These are phyloP conservation scores for Stachybotrys chlorohalonatus DNA, from an alignment of 2,329 filamentous ascomycete genomes.

Conservation along the genomic window DNA sequence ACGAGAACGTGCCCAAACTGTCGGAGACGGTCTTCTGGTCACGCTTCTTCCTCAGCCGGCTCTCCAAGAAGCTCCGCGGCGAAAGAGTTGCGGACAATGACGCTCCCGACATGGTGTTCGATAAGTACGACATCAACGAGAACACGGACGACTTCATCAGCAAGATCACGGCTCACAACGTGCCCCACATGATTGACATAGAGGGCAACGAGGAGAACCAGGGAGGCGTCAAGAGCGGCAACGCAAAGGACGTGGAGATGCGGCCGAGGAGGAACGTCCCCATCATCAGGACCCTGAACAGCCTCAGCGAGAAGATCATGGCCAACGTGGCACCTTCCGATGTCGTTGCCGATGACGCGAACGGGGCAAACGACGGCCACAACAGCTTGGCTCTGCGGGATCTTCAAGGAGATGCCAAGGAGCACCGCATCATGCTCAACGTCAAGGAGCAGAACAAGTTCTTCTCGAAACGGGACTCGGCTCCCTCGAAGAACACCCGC, in stretches of 20 bases:
- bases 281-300: conserved; percentile 83
- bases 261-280: conserved; percentile 72
- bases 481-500: conserved; percentile 31
- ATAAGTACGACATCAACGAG: conserved; percentile 73
- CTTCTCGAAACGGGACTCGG: conserved; percentile 54
- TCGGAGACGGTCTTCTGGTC: conserved; percentile 83
- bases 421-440: conserved; percentile 73
- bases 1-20: conserved; percentile 81
- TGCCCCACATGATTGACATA: conserved; percentile 86
- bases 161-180: conserved; percentile 50
- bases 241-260: conserved; percentile 86
- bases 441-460: conserved; percentile 82
- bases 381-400: conserved; percentile 71
- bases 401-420: conserved; percentile 63
- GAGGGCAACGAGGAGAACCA: conserved; percentile 94
- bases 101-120: conserved; percentile 67
- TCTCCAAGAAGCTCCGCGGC: conserved; percentile 86
- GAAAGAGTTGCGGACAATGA: conserved; percentile 77
- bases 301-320: conserved; percentile 87
- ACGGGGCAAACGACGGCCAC: conserved; percentile 63
- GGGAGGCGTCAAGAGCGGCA: conserved; percentile 71
- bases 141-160: conserved; percentile 46
- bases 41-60: conserved; percentile 81
- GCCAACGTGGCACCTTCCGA: conserved; percentile 77
- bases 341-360: conserved; percentile 46